These are phyloP conservation scores for Meyerozyma carpophila DNA, from an alignment of 1,139 yeast species.

Conservation along the genomic window DNA sequence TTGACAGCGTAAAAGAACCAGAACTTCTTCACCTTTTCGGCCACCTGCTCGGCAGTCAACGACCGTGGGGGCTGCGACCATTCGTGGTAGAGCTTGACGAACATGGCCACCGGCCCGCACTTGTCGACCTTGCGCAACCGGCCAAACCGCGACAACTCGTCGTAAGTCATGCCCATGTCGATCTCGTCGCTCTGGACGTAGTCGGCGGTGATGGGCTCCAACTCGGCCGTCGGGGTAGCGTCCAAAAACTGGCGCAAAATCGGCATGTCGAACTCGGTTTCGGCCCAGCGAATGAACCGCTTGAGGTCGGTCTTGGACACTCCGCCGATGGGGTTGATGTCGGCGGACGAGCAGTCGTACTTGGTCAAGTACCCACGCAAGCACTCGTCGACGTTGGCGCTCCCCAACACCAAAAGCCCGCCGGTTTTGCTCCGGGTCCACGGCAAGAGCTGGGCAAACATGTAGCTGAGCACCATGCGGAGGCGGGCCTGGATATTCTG, in stretches of 20 bases:
- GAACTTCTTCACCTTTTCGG: conserved; percentile 86
- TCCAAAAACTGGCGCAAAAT: conserved; percentile 69
- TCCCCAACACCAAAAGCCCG: conserved; percentile 84
- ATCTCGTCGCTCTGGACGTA: conserved; percentile 95
- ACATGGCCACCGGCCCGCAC: conserved; percentile 96
- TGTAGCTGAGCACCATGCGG: conserved; percentile 88
- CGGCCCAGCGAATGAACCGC: conserved; percentile 77
- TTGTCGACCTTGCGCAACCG: conserved; percentile 83
- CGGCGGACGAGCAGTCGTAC: conserved; percentile 96
- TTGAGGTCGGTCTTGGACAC: conserved; percentile 91
- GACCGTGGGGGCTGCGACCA: conserved; percentile 74
- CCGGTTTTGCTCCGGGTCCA: conserved; percentile 77
- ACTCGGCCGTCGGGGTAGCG: conserved; percentile 96
- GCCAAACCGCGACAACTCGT: conserved; percentile 90
- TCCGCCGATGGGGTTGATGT: conserved; percentile 95
- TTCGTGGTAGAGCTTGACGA: conserved; percentile 78
- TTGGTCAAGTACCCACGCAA: conserved; percentile 92
- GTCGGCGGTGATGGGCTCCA: conserved; percentile 88
- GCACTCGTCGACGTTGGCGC: conserved; percentile 98
- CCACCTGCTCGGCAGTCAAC: conserved; percentile 76
- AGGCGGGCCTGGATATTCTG: conserved; percentile 95
- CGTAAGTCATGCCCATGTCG: conserved; percentile 98
- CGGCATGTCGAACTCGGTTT: conserved; percentile 64
- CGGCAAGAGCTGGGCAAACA: conserved; percentile 91
- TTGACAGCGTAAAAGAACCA: conserved; percentile 92